phyloP scores from a whole-genome alignment of 2,329 filamentous ascomycete species.

The Mollisia scopiformis region DNA sequence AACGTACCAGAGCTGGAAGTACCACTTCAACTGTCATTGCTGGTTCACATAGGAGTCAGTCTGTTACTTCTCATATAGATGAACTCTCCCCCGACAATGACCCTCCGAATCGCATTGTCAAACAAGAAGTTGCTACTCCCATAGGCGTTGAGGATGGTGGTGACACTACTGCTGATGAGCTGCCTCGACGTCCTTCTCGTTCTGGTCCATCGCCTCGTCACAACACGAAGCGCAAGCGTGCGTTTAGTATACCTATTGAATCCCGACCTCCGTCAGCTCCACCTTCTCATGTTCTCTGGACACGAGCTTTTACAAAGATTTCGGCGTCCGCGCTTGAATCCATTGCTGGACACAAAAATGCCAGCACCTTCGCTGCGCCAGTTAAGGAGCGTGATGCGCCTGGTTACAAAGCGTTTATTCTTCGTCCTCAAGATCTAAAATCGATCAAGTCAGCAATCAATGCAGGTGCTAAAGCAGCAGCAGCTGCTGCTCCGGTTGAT shows the following conservation, averaged over 20 bases:
- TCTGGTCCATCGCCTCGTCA: slow-evolving; percentile 38
- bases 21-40: slow-evolving; percentile 31
- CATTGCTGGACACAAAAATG: slow-evolving; percentile 75
- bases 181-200: slow-evolving; percentile 13
- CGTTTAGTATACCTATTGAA: slow-evolving; percentile 30
- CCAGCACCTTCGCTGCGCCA: slow-evolving; percentile 78
- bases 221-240: slow-evolving; percentile 59
- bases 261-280: slow-evolving; percentile 53
- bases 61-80: slow-evolving; percentile 50
- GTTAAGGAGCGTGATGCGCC: slow-evolving; percentile 76
- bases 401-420: slow-evolving; percentile 73
- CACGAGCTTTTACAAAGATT: slow-evolving; percentile 74
- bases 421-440: slow-evolving; percentile 77
- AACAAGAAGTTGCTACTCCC: slow-evolving; percentile 62
- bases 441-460: slow-evolving; percentile 76
- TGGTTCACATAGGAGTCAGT: slow-evolving; percentile 48
- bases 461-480: slow-evolving; percentile 69
- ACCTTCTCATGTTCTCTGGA: slow-evolving; percentile 72
- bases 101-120: slow-evolving; percentile 47
- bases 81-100: slow-evolving; percentile 50
- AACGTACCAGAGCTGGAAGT: slow-evolving; percentile 31
- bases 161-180: slow-evolving; percentile 59
- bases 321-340: slow-evolving; percentile 75
- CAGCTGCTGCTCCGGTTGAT: slow-evolving; percentile 64
- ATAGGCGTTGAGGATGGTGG: slow-evolving; percentile 55